These are phyloP conservation scores for Larix sibirica DNA, from an alignment of 83 land plant species.

Conservation along the genomic window DNA sequence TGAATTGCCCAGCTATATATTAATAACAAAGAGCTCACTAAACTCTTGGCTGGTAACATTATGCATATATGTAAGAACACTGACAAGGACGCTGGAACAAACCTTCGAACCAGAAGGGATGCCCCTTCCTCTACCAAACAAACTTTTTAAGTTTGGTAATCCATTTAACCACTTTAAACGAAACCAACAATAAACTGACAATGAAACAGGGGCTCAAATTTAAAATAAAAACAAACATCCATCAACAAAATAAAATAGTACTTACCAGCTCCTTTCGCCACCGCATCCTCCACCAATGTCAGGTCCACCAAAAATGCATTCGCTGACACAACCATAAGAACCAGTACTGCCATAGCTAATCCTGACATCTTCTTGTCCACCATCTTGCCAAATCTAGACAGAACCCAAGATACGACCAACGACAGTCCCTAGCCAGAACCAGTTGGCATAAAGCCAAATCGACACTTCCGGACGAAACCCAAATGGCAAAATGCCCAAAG, in stretches of 20 bases:
- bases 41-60: too few species aligned
- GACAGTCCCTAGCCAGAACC: neutral
- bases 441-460: neutral
- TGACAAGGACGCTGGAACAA: too few species aligned
- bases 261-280: slow-evolving; percentile 60
- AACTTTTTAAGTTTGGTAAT: neutral
- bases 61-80: too few species aligned
- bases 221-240: neutral
- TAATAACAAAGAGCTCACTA: too few species aligned
- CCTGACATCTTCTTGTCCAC: neutral
- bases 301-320: slow-evolving; percentile 34
- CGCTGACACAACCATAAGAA: slow-evolving; percentile 23
- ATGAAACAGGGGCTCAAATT: neutral
- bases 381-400: neutral
- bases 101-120: too few species aligned
- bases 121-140: neutral
- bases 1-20: too few species aligned
- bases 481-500: neutral
- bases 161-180: neutral
- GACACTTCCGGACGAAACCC: neutral
- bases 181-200: neutral
- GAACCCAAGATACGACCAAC: neutral
- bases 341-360: neutral
- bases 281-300: slow-evolving; percentile 52
- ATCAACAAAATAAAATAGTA: neutral